Base-by-base conservation (phyloP, 805 yeast species). In the Metschnikowia lochheadii region DNA sequence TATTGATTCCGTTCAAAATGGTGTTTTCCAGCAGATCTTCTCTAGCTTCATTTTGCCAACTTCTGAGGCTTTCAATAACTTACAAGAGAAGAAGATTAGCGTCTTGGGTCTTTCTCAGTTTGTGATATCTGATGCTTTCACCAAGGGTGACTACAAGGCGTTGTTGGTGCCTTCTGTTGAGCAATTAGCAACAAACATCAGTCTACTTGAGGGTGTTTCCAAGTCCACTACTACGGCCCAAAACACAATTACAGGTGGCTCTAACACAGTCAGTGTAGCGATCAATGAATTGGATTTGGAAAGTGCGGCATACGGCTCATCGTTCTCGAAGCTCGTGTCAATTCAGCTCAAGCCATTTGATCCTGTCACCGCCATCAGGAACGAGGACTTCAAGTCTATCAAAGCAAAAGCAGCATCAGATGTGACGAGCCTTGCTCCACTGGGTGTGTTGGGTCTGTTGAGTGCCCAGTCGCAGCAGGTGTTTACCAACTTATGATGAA, bases 271-370 rank as follows among this genome's bases (percentile, higher is more conserved):
- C 5, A 54, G 56, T 17, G 66, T 70, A 38, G 75, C 73, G 29
- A 68, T 73, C 34, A 66, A 66, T 37, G 83, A 79, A 44, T 60
- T 78, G 18, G 85, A 84, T 56, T 62, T 78, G 23, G 96, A 90
- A 54, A 78, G 85, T 45, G 64, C 76, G 2, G 75, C 94, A 2
- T 94, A 91, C 68, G 98, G 98, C 2, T 85, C 97, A 0, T 82
- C 84, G 47, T 94, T 81, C 67, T 87, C 95, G 47, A 83, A 80
- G 61, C 73, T 94, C 52, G 81, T 79, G 1, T 79, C 87, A 2
- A 83, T 90, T 44, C 75, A 80, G 33, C 68, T 68, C 14, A 81
- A 76, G 55, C 77, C 84, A 3, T 75, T 80, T 56, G 97, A 94
- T 67, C 96, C 97, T 1, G 64, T 82, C 31, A 78, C 82, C 1